These are phyloP conservation scores for Tetrahymena malaccensis DNA, from an alignment of 73 alveolate genomes.

Conservation along the genomic window DNA sequence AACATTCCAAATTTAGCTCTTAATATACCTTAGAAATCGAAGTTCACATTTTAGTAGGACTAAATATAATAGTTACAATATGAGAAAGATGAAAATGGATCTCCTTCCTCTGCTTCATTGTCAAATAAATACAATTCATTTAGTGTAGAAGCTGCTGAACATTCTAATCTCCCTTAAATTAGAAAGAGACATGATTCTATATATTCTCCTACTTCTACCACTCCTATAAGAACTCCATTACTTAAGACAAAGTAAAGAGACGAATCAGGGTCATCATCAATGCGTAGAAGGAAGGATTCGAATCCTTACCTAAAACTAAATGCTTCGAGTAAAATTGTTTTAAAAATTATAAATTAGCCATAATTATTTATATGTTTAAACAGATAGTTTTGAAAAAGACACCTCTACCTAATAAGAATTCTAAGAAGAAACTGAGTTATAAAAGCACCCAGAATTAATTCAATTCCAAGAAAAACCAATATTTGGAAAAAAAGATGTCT, in stretches of 20 bases:
- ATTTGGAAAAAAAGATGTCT: background rate
- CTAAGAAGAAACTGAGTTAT: background rate
- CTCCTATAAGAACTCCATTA: background rate
- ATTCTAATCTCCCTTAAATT: background rate
- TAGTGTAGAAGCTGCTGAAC: background rate
- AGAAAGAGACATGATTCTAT: background rate
- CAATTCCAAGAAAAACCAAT: background rate
- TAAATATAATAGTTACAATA: background rate
- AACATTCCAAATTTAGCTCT: background rate
- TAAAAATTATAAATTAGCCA: background rate
- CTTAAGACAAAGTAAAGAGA: background rate
- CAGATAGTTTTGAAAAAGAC: background rate
- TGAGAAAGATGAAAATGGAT: background rate
- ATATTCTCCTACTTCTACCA: background rate
- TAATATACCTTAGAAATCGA: background rate
- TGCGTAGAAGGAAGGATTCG: background rate
- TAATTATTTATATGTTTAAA: background rate
- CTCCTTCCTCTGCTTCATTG: background rate
- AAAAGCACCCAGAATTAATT: background rate
- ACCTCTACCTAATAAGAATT: background rate
- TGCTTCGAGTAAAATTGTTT: background rate
- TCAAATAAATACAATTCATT: background rate
- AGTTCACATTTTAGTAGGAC: background rate
- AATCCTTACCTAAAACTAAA: background rate
- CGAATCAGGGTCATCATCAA: background rate